Percentiles rank a stretch among this genome's conserved stretches.
Conservation (phyloP, 345 rosid species). For the Pseudoturritis turrita region DNA sequence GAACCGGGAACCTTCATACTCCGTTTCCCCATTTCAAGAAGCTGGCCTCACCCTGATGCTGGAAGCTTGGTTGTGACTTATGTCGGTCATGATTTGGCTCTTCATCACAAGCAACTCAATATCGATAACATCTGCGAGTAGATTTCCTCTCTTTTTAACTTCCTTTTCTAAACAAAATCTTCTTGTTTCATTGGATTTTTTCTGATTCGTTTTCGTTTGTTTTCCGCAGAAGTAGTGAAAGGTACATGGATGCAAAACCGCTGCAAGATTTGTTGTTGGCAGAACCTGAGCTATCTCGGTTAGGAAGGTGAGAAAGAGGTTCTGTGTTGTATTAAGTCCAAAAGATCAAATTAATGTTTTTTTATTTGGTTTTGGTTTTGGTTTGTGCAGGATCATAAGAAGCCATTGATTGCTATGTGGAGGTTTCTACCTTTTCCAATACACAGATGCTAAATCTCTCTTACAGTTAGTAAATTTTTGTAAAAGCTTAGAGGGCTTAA, state of each 20-base stretch:
- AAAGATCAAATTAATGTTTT: not conserved
- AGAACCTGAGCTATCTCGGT: slow-evolving; percentile 65
- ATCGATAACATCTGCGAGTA: slow-evolving; percentile 55
- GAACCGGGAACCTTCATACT: slow-evolving; percentile 85
- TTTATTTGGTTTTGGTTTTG: too few relatives aligned
- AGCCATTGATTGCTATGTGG: slow-evolving; percentile 11
- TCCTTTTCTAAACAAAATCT: not conserved
- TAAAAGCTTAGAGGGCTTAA: not conserved
- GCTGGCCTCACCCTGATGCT: slow-evolving; percentile 97
- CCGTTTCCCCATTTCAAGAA: slow-evolving; percentile 82
- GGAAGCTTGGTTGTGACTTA: slow-evolving; percentile 80
- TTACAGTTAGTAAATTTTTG: not conserved
- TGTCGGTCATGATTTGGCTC: slow-evolving; percentile 51
- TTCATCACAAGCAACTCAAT: slow-evolving; percentile 62
- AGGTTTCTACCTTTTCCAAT: not conserved
- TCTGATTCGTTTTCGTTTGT: slow-evolving; percentile 3
- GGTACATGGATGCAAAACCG: slow-evolving; percentile 38
- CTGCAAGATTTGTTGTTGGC: slow-evolving; percentile 65
- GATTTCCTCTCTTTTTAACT: not conserved
- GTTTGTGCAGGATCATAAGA: slow-evolving; percentile 38
- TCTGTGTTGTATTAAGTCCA: not conserved
- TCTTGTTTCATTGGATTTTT: not conserved
- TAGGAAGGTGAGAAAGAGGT: slow-evolving; percentile 58
- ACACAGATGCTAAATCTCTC: not conserved
- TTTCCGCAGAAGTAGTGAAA: slow-evolving; percentile 25